A percentile compares a stretch with the other conserved stretches of the same genome.
Evolutionary conservation across 768 basidiomycete species (phyloP).

Genomic region (Leccinum subtestaceum): DNA sequence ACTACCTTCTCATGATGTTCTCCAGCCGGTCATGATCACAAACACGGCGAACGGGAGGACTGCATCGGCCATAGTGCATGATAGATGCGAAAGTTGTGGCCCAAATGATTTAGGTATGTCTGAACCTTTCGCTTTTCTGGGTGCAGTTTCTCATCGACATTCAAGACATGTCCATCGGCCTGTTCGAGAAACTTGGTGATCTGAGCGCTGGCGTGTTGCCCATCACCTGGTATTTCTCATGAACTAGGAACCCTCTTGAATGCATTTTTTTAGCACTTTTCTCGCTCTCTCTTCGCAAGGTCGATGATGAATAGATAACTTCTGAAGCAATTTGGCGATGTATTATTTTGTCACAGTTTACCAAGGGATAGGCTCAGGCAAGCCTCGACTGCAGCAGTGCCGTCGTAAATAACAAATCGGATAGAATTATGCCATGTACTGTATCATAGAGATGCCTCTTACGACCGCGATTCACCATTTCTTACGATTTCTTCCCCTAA

Average conservation of each 20-base stretch:
- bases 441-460: conserved; percentile 17
- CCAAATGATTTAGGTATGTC: conserved; percentile 53
- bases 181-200: conserved; percentile 52
- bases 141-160: conserved; percentile 5
- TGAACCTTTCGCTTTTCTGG: conserved; percentile 1
- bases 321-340: conserved; percentile 14
- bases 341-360: conserved; percentile 22
- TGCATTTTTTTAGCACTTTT: neutral
- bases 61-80: conserved; percentile 49
- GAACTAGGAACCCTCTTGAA: conserved; percentile 37
- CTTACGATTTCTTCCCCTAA: neutral
- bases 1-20: conserved; percentile 9
- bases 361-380: conserved; percentile 17
- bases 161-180: conserved; percentile 63
- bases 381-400: conserved; percentile 16
- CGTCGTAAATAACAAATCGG: conserved; percentile 2
- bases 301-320: conserved; percentile 9
- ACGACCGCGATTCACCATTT: conserved; percentile 9
- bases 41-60: conserved; percentile 53
- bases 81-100: conserved; percentile 59
- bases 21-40: conserved; percentile 57
- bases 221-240: conserved; percentile 64
- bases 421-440: conserved; percentile 19
- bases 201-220: conserved; percentile 49
- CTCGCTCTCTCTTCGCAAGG: conserved; percentile 2